Conservation (phyloP, 1,284 basidiomycete species). For the Apiotrichum laibachii region DNA sequence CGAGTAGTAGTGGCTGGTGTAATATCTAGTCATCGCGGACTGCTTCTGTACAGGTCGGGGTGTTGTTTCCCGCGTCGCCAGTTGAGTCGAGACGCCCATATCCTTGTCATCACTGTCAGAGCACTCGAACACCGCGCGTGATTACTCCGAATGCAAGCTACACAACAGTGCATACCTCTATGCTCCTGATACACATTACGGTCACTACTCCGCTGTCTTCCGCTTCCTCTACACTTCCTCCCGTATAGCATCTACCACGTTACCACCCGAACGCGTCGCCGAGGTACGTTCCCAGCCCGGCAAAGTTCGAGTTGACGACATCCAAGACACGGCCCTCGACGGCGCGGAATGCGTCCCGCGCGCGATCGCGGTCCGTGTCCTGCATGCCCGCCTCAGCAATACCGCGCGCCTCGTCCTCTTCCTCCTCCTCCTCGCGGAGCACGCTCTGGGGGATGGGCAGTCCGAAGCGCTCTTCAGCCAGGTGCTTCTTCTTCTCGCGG, state of each 20-base stretch:
- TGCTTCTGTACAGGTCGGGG: no score
- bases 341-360: conserved; percentile 33
- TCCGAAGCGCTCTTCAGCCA: conserved; percentile 45
- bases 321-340: conserved; percentile 36
- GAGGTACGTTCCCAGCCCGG: conserved; percentile 38
- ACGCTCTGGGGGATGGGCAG: conserved; percentile 47
- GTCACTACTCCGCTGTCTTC: background rate
- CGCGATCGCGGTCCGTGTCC: conserved; percentile 34
- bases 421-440: conserved; percentile 42
- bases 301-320: conserved; percentile 37
- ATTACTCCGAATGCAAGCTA: no score
- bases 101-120: no score
- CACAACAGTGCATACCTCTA: no score
- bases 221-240: background rate
- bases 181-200: no score
- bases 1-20: no score
- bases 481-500: conserved; percentile 35
- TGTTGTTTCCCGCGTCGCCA: no score
- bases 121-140: no score
- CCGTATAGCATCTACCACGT: background rate
- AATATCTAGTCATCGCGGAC: no score
- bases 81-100: no score
- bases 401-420: conserved; percentile 30
- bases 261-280: conserved; percentile 45
- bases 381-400: conserved; percentile 20